Conservation (phyloP, 305 asterid species). For the Fraxinus nigra region DNA sequence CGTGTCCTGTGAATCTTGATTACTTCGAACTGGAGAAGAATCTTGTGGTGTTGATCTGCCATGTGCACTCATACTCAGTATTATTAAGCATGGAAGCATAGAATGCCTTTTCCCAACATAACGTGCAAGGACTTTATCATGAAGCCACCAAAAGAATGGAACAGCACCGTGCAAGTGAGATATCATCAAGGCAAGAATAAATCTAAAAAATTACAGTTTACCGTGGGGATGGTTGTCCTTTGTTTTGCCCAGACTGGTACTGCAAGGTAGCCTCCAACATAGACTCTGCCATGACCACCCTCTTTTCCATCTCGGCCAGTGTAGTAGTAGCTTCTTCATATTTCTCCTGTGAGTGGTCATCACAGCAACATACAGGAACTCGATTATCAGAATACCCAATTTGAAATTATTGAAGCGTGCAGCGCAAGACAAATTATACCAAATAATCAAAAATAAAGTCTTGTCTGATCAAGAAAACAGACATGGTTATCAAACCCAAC, state of each 20-base stretch:
- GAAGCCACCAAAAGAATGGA: slow-evolving; percentile 2
- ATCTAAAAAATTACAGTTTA: slow-evolving; percentile 23
- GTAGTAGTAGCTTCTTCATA: slow-evolving; percentile 62
- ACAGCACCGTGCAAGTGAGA: neutral
- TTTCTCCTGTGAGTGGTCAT: slow-evolving; percentile 50
- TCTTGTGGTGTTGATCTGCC: slow-evolving; percentile 62
- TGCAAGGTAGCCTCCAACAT: slow-evolving; percentile 99
- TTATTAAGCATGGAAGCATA: neutral
- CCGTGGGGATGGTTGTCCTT: slow-evolving; percentile 86
- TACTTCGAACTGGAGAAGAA: slow-evolving; percentile 34
- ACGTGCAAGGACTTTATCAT: neutral
- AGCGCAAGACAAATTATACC: neutral
- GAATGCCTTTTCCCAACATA: neutral
- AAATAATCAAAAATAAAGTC: neutral
- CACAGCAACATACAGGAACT: slow-evolving; percentile 14
- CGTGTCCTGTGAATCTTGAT: slow-evolving; percentile 64
- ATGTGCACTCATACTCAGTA: slow-evolving; percentile 18
- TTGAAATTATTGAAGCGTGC: neutral
- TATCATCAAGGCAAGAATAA: slow-evolving; percentile 3
- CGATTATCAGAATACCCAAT: neutral
- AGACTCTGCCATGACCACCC: slow-evolving; percentile 96
- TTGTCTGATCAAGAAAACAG: neutral
- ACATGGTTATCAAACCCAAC: neutral
- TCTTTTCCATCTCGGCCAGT: slow-evolving; percentile 80
- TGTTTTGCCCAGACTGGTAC: slow-evolving; percentile 88